phyloP scores from a whole-genome alignment of 495 filamentous ascomycete species.

The Penicillium egyptiacum region DNA sequence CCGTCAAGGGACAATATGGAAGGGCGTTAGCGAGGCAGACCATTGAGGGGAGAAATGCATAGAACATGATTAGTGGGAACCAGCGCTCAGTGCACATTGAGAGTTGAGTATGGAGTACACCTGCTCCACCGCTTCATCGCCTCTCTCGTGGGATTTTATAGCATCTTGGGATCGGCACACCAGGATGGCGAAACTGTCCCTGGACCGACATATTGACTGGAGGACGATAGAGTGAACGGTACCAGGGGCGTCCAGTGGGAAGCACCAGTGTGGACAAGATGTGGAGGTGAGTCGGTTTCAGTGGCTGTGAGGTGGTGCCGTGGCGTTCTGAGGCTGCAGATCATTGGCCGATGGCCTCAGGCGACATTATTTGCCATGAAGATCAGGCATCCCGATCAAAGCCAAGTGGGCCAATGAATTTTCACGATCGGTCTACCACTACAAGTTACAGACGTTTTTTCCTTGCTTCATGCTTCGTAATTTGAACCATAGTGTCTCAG shows the following conservation, averaged over 20 bases:
- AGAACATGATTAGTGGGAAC: constrained; percentile 19
- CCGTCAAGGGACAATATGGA: constrained; percentile 20
- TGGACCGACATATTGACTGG: background rate
- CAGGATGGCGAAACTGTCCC: background rate
- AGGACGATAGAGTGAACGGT: background rate
- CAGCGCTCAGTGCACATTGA: constrained; percentile 9
- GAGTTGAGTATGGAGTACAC: constrained; percentile 10
- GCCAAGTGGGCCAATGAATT: background rate
- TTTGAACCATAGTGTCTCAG: background rate
- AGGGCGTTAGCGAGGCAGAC: constrained; percentile 7
- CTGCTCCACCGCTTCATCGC: constrained; percentile 22
- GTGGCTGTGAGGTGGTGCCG: constrained; percentile 7
- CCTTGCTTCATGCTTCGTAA: background rate
- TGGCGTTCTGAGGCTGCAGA: constrained; percentile 3
- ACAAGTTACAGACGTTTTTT: background rate
- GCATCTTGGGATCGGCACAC: constrained; percentile 3
- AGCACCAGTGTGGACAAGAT: background rate
- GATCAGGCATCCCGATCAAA: background rate
- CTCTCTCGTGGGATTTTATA: background rate
- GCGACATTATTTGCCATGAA: background rate
- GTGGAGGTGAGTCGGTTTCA: constrained; percentile 4
- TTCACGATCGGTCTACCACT: background rate
- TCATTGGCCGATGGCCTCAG: constrained; percentile 8
- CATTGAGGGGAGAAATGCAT: constrained; percentile 18
- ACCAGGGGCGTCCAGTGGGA: constrained; percentile 3